A percentile compares a stretch with the other conserved stretches of the same genome.
Evolutionary conservation across 441 rosid genomes (phyloP).

Genomic region (Eruca vesicaria): DNA sequence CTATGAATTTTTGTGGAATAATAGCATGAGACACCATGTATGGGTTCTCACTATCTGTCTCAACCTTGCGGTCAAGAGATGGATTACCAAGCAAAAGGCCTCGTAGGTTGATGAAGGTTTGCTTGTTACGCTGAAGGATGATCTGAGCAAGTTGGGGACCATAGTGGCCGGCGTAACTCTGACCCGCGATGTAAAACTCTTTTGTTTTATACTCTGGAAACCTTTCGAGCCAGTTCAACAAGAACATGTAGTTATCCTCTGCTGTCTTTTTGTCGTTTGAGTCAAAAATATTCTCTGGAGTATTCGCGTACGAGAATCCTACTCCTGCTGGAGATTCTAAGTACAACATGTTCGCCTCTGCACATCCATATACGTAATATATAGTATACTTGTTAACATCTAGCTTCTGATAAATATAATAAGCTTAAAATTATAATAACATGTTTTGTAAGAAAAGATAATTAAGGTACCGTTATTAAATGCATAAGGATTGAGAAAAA

Average conservation of each 20-base stretch:
- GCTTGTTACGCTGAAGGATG: constrained; percentile 51
- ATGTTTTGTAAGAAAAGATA: background rate
- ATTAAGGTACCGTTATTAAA: constrained; percentile 67
- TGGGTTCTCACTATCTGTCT: constrained; percentile 41
- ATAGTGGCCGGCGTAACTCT: background rate
- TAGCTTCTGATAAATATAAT: no score
- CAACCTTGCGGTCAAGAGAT: constrained; percentile 46
- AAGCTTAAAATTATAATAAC: background rate
- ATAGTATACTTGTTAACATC: no score
- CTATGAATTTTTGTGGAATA: constrained; percentile 40
- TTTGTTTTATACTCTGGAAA: constrained; percentile 4
- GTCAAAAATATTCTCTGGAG: background rate
- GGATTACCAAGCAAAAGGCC: constrained; percentile 88
- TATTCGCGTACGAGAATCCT: constrained; percentile 6
- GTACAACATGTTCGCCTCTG: background rate
- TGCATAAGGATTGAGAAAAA: constrained; percentile 51
- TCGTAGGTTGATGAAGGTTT: constrained; percentile 58
- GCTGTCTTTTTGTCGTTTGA: background rate
- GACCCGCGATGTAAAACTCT: background rate
- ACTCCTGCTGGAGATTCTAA: background rate
- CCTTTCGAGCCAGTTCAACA: constrained; percentile 1
- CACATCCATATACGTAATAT: background rate
- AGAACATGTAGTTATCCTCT: background rate
- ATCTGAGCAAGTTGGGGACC: constrained; percentile 70
- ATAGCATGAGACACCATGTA: constrained; percentile 48